phyloP scores from a whole-genome alignment of 495 filamentous ascomycete species.

The Aspergillus taichungensis region DNA sequence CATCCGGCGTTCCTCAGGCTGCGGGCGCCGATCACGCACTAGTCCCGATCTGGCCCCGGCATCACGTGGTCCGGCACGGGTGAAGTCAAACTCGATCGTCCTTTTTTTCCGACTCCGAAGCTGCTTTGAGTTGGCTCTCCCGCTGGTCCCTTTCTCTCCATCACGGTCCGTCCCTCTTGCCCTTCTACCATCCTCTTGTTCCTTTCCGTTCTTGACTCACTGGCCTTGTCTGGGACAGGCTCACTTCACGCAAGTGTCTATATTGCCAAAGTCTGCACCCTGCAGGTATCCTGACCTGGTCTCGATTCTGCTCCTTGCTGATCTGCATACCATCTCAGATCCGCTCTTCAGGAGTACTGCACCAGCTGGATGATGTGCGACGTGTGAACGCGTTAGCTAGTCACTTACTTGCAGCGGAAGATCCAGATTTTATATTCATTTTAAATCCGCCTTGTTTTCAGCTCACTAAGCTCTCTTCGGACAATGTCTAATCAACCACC shows the following conservation, averaged over 20 bases:
- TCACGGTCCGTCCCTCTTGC: not conserved
- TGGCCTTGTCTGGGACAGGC: not conserved
- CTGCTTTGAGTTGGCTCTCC: not conserved
- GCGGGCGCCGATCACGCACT: slow-evolving; percentile 24
- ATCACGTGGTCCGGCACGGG: slow-evolving; percentile 20
- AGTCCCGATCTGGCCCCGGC: slow-evolving; percentile 16
- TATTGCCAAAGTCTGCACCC: too few species aligned
- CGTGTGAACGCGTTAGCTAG: slow-evolving; percentile 1
- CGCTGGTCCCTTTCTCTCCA: not conserved
- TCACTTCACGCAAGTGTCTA: too few species aligned
- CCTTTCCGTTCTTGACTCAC: not conserved
- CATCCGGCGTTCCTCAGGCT: slow-evolving; percentile 31
- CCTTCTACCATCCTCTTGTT: not conserved
- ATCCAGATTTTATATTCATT: not conserved
- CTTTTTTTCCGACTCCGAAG: slow-evolving; percentile 6
- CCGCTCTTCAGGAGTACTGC: not conserved
- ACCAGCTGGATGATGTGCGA: slow-evolving; percentile 8
- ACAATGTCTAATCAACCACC: slow-evolving; percentile 51
- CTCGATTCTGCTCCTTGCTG: not conserved
- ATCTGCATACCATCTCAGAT: not conserved
- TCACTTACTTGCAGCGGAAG: not conserved
- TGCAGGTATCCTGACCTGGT: too few species aligned
- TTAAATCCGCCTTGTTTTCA: not conserved
- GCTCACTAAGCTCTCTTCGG: not conserved
- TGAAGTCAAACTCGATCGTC: slow-evolving; percentile 12